These are phyloP conservation scores for Penicillium malachiteum DNA, from an alignment of 495 filamentous ascomycete species.

Conservation along the genomic window DNA sequence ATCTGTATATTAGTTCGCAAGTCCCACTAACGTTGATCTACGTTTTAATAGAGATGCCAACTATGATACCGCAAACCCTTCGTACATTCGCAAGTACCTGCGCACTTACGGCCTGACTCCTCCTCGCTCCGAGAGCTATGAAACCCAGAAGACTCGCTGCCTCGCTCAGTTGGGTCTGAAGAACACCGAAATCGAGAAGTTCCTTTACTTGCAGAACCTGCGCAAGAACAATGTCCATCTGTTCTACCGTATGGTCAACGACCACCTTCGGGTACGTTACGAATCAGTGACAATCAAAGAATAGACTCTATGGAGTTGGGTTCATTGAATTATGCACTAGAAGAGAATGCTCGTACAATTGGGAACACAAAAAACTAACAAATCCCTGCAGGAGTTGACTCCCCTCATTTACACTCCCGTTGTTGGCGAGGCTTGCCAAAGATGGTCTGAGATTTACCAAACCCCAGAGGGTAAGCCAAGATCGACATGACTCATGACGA, in stretches of 20 bases:
- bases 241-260: conserved; percentile 90
- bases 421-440: conserved; percentile 92
- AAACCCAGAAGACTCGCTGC: conserved; percentile 68
- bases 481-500: conserved; percentile 12
- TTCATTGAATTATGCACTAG: no score
- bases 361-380: neutral
- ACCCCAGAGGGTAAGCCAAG: conserved; percentile 73
- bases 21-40: neutral
- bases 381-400: conserved; percentile 65
- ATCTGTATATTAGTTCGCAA: neutral
- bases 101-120: conserved; percentile 71
- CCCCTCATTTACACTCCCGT: conserved; percentile 97
- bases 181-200: conserved; percentile 84
- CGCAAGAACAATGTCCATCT: conserved; percentile 88
- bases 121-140: conserved; percentile 67
- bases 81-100: conserved; percentile 66
- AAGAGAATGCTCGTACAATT: no score
- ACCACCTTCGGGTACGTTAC: conserved; percentile 70
- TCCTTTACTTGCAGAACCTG: conserved; percentile 85
- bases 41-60: conserved; percentile 38
- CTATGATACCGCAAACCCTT: conserved; percentile 62
- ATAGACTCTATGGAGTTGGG: no score
- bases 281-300: no score
- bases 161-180: conserved; percentile 74
- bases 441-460: conserved; percentile 95